These are phyloP conservation scores for Stereum hirsutum DNA, from an alignment of 1,284 basidiomycete species.

Conservation along the genomic window DNA sequence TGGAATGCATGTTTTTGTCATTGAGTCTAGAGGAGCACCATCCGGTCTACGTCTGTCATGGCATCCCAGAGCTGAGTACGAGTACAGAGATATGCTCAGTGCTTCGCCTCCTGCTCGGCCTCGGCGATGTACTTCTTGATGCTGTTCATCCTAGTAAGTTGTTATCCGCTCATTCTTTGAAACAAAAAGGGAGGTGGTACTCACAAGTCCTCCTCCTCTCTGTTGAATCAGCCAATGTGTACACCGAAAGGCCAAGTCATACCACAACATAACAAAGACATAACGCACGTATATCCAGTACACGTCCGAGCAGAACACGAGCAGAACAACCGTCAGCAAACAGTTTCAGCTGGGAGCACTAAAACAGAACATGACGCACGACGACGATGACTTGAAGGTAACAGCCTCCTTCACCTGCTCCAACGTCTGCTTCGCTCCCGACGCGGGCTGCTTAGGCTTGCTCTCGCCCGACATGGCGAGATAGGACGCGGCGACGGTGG, in stretches of 20 bases:
- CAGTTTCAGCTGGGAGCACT: no score
- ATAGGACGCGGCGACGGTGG: conserved; percentile 40
- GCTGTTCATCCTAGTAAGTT: conserved; percentile 44
- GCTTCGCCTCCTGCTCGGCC: conserved; percentile 59
- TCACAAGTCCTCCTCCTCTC: conserved; percentile 68
- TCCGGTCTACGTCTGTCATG: no score
- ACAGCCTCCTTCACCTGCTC: conserved; percentile 52
- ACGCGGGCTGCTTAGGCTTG: conserved; percentile 33
- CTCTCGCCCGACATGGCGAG: conserved; percentile 34
- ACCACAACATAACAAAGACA: neutral
- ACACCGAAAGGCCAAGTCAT: neutral
- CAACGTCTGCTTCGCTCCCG: conserved; percentile 31
- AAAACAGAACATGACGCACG: conserved; percentile 32
- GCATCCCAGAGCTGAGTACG: no score
- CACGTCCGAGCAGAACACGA: no score
- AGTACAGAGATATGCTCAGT: no score
- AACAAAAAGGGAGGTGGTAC: conserved; percentile 21
- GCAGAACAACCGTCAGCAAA: no score
- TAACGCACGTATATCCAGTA: neutral
- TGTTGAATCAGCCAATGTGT: conserved; percentile 17
- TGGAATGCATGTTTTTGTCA: no score
- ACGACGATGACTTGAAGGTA: conserved; percentile 54
- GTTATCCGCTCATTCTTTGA: conserved; percentile 19
- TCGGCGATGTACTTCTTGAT: conserved; percentile 71
- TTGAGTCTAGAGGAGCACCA: no score